Base-by-base conservation (phyloP, 441 rosid genomes). In the Sinapis alba region DNA sequence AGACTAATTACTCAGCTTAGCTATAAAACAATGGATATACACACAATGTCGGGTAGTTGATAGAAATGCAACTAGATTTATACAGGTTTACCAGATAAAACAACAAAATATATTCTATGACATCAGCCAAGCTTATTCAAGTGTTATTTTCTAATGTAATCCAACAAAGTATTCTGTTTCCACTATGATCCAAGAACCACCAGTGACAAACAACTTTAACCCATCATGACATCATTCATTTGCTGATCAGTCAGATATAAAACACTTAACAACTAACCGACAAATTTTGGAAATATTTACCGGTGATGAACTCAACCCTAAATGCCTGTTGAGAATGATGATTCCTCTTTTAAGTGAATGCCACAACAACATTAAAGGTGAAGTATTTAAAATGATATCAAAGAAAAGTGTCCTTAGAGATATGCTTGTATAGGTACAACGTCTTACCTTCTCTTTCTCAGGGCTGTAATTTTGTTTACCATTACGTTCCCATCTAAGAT, bases 401-500 rank as follows among this genome's bases (percentile, higher is more conserved):
- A 47, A 36, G 21, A 72, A 20, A 71, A 28, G 8, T 20, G 61
- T 65, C 27, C 57, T 13, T 58, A n/a, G 71, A 28, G 43, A 59
- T 58, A 58, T 59, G 63, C 18, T 71, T 65, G 64, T 32, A 65
- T 24, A 45, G 26, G 72, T 8, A 71, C 50, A 53, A 72, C 13
- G 65, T 24, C 69, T 85, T 88, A 84, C 98, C 98, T 90, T 93
- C 88, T 96, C 97, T 84, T 93, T 85, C 81, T 92, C 90, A 30
- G 97, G 96, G 58, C 83, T 78, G 83, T 92, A 96, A 75, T 73
- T 86, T 83, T 88, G 97, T 88, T 92, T 96, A 68, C 99, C 98
- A 38, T 87, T 93, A 83, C 93, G 88, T 85, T 96, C 99, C 99
- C 99, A 96, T 82, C 98, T 88, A 69, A 92, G 50, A 86, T 92